A percentile compares a stretch with the other conserved stretches of the same genome.
Conservation (phyloP, 768 basidiomycete genomes). For the Coprinopsis cinerea region DNA sequence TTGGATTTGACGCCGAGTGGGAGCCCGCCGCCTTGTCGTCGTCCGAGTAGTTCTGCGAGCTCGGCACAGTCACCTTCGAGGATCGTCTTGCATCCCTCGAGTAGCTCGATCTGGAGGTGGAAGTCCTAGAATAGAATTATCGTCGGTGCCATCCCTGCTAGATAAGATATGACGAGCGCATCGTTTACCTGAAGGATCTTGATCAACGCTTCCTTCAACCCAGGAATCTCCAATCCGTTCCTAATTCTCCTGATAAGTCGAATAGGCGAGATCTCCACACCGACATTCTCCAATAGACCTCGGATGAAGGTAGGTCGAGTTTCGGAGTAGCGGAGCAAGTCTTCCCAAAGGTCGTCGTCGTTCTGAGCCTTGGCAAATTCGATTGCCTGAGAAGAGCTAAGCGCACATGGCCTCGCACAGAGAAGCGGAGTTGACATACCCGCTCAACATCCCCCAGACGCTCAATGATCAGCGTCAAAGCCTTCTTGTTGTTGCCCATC, state of each 20-base stretch:
- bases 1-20: conserved; percentile 54
- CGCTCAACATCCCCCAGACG: conserved; percentile 87
- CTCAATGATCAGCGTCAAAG: conserved; percentile 91
- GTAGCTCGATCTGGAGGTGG: conserved; percentile 85
- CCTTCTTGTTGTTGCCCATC: conserved; percentile 97
- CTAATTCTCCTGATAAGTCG: conserved; percentile 91
- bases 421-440: conserved; percentile 33
- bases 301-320: conserved; percentile 94
- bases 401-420: neutral
- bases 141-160: neutral
- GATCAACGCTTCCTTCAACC: conserved; percentile 88
- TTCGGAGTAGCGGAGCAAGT: conserved; percentile 90
- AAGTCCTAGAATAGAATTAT: conserved; percentile 46
- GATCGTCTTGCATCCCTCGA: conserved; percentile 90
- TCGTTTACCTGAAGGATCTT: conserved; percentile 72
- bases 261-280: conserved; percentile 93
- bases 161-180: too few relatives aligned
- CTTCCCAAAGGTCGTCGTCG: conserved; percentile 97
- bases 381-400: conserved; percentile 60
- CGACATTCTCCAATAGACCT: conserved; percentile 91
- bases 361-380: conserved; percentile 97
- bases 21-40: conserved; percentile 75
- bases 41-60: conserved; percentile 62
- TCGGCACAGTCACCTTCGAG: conserved; percentile 76
- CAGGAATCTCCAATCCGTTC: conserved; percentile 94